These are phyloP conservation scores for Rhipidocladum racemiflorum DNA, from an alignment of 176 grass and related monocot genomes.

Conservation along the genomic window DNA sequence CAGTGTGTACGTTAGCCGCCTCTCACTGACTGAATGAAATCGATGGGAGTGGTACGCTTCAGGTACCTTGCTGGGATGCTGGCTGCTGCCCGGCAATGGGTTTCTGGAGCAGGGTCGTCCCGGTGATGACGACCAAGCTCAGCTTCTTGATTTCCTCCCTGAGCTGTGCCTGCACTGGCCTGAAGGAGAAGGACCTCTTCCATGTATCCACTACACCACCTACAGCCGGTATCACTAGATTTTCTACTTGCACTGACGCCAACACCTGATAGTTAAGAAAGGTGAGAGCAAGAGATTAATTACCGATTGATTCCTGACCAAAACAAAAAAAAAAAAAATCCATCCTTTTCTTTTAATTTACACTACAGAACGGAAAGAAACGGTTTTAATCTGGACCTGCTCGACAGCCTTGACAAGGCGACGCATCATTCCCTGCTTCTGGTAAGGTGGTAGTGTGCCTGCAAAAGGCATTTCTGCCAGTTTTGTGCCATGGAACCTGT, in stretches of 20 bases:
- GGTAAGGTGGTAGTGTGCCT: conserved; percentile 63
- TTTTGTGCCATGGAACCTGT: conserved; percentile 70
- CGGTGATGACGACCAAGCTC: conserved; percentile 62
- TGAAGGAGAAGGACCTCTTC: conserved; percentile 70
- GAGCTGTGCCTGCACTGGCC: conserved; percentile 8
- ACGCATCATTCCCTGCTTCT: conserved; percentile 72
- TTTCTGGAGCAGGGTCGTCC: conserved; percentile 60
- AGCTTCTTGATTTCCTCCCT: conserved; percentile 49
- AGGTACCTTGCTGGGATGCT: background rate
- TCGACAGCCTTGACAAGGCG: conserved; percentile 60
- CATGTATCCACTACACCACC: conserved; percentile 52
- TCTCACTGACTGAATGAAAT: background rate
- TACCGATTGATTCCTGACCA: background rate
- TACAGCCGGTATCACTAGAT: conserved; percentile 59
- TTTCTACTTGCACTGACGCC: conserved; percentile 54
- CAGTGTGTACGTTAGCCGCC: background rate
- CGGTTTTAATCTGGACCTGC: conserved; percentile 37
- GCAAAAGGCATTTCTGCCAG: conserved; percentile 83
- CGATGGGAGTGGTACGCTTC: background rate
- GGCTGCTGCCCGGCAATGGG: background rate
- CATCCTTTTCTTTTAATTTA: background rate
- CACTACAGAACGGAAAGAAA: background rate
- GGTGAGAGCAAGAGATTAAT: background rate
- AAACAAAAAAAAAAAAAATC: too few relatives aligned
- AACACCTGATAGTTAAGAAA: conserved; percentile 39